Percentiles rank a stretch among this genome's conserved stretches.
These are phyloP conservation scores for Adansonia rubrostipa DNA, from an alignment of 441 rosid species.

Conservation along the genomic window DNA sequence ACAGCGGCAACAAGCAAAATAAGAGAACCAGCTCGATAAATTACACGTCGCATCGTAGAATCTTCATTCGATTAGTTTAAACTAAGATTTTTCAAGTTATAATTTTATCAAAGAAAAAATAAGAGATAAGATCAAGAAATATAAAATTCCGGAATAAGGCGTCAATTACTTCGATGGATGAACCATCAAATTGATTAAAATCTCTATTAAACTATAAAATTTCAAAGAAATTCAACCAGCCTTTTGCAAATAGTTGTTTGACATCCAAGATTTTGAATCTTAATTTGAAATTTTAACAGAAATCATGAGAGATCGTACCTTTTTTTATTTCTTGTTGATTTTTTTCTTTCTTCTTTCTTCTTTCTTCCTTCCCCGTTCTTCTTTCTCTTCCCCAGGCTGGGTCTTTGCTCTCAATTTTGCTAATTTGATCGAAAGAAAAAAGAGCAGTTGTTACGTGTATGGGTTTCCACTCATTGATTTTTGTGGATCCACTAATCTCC, in stretches of 20 bases:
- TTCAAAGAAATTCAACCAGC: not conserved
- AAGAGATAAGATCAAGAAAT: not conserved
- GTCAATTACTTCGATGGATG: not conserved
- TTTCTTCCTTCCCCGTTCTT: not conserved
- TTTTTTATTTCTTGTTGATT: not conserved
- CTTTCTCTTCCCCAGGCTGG: slow-evolving; percentile 8
- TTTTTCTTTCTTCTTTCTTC: not conserved
- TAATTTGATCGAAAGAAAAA: not conserved
- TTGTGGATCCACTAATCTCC: slow-evolving; percentile 2
- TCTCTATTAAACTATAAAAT: not conserved
- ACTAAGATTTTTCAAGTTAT: slow-evolving; percentile 5
- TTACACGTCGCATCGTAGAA: slow-evolving; percentile 5
- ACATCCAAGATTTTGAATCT: slow-evolving; percentile 3
- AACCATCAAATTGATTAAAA: not conserved
- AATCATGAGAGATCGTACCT: slow-evolving; percentile 21
- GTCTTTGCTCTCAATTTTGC: not conserved
- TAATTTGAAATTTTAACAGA: not conserved
- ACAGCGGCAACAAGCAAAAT: not conserved
- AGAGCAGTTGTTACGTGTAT: not conserved
- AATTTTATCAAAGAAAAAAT: not conserved
- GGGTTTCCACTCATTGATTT: slow-evolving; percentile 12
- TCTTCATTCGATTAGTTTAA: slow-evolving; percentile 1
- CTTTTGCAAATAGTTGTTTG: not conserved
- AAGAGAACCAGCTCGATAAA: not conserved
- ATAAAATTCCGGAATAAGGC: not conserved